Base-by-base conservation (phyloP, 305 asterid genomes). In the Fraxinus velutina region DNA sequence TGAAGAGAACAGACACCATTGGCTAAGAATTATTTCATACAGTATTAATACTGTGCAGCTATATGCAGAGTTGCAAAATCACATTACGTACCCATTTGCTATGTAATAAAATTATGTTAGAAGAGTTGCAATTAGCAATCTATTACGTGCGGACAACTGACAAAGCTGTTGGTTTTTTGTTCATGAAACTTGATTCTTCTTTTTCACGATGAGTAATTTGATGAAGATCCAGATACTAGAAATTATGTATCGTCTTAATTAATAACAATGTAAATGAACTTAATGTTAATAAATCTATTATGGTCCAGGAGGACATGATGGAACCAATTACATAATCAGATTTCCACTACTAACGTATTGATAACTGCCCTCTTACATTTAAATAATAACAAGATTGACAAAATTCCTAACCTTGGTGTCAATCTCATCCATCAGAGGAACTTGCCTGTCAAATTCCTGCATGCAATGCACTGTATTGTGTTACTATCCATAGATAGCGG, bases 391-490 rank as follows among this genome's bases (percentile, higher is more conserved):
- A 84, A 76, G 39, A 82, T 42, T 36, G 12, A 32, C 57, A 22
- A 77, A 68, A 52, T 75, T 72, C 81, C 91, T 60, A 64, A 94
- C 98, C 97, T 94, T 94, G 72, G 91, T 87, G 87, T 94, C 98
- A 81, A 94, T 94, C 89, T 94, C 98, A 85, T 94, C 98, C 97
- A 94, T 92, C 44, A 94, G 92, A 80, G 98, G 98, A 84, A 94
- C 98, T 88, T 94, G 98, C 78, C 97, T 91, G 85, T 94, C 98
- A 77, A 94, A 73, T 86, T 94, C 98, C 98, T 94, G 95, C 85
- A 89, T 27, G 72, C 83, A 78, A 78, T 4, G 24, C 70, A 80
- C n/a, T 47, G 1, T n/a, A 73, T 19, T 72, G 83, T 7, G 57
- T 81, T 50, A 73, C 5, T n/a, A 36, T 76, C 73, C 73, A 19